Evolutionary conservation across 331 rosid species (phyloP).

Genomic region (Pyrus hybrid): DNA sequence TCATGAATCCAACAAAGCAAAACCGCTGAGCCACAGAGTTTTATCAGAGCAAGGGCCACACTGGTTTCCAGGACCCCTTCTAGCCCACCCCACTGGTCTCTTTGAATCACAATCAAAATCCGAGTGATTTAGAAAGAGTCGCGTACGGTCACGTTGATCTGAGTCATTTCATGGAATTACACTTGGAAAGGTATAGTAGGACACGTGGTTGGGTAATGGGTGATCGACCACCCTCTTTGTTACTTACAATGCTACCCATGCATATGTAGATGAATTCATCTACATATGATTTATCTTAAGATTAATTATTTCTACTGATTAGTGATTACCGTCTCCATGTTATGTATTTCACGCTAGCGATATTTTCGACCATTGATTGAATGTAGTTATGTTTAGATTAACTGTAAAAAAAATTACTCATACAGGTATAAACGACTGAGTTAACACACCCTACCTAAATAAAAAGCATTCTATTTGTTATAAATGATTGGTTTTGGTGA

Average conservation of each 20-base stretch:
- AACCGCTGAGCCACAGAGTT: not conserved
- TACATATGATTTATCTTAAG: too few relatives aligned
- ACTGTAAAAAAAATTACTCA: too few relatives aligned
- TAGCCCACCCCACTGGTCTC: slow-evolving; percentile 16
- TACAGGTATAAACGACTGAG: too few relatives aligned
- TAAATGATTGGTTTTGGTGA: not conserved
- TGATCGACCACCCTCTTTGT: too few relatives aligned
- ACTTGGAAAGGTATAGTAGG: not conserved
- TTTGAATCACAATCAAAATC: not conserved
- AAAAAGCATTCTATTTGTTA: not conserved
- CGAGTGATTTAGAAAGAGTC: not conserved
- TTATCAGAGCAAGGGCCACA: not conserved
- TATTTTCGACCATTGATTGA: too few relatives aligned
- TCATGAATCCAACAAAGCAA: not conserved
- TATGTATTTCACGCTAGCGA: too few relatives aligned
- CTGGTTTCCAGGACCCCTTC: not conserved
- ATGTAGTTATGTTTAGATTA: too few relatives aligned
- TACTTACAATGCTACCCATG: not conserved
- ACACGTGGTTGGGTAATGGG: not conserved
- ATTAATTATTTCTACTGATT: too few relatives aligned
- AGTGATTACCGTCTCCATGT: too few relatives aligned
- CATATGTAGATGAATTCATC: not conserved
- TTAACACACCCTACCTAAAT: too few relatives aligned
- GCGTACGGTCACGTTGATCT: not conserved
- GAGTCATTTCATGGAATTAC: not conserved